phyloP scores from a whole-genome alignment of 73 alveolate genomes.

The Blepharisma stoltei region DNA sequence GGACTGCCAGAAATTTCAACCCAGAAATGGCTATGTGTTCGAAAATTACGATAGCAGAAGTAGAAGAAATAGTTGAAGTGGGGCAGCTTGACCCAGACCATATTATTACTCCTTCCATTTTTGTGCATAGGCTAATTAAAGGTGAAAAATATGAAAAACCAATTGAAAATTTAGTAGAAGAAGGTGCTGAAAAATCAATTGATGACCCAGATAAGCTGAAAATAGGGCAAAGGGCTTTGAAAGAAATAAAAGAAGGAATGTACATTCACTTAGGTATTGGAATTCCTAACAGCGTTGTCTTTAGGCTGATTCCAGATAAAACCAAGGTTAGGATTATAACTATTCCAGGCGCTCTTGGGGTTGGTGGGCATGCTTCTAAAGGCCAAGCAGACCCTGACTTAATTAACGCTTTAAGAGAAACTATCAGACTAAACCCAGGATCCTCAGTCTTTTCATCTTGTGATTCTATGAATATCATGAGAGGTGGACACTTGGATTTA shows the following conservation, averaged over 20 bases:
- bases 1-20: constrained; percentile 77
- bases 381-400: constrained; percentile 80
- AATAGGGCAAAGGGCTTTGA: constrained; percentile 79
- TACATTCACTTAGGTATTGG: constrained; percentile 89
- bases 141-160: constrained; percentile 58
- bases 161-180: constrained; percentile 55
- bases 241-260: constrained; percentile 69
- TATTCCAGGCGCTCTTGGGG: constrained; percentile 84
- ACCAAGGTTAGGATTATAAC: constrained; percentile 39
- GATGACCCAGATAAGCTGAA: neutral
- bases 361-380: constrained; percentile 78
- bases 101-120: constrained; percentile 63
- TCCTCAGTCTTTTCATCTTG: constrained; percentile 75
- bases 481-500: constrained; percentile 69
- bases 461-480: constrained; percentile 81
- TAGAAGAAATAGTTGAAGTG: constrained; percentile 65
- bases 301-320: constrained; percentile 49
- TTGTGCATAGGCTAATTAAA: constrained; percentile 62
- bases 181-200: neutral
- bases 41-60: constrained; percentile 67
- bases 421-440: constrained; percentile 73
- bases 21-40: constrained; percentile 71
- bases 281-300: constrained; percentile 69
- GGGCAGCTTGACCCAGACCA: constrained; percentile 73
- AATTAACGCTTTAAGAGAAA: constrained; percentile 87